These are phyloP conservation scores for Abortiporus biennis DNA, from an alignment of 1,284 basidiomycete genomes.

Conservation along the genomic window DNA sequence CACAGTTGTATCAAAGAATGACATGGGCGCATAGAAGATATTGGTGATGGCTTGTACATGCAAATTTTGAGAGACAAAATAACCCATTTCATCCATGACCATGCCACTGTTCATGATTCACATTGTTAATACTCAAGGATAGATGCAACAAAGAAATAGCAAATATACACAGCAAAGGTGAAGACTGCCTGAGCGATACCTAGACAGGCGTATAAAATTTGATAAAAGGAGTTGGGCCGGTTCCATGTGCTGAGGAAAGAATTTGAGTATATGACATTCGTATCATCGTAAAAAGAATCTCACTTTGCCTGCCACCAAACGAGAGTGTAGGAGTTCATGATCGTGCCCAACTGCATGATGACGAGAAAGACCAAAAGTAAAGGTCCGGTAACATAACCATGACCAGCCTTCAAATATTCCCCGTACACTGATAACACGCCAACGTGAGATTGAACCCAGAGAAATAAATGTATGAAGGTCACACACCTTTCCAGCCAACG, in stretches of 20 bases:
- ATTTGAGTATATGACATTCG: too few relatives aligned
- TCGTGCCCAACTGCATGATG: conserved; percentile 59
- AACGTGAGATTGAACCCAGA: neutral
- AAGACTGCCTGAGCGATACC: conserved; percentile 56
- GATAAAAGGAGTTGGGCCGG: conserved; percentile 55
- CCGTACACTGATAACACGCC: conserved; percentile 48
- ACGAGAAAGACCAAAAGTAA: conserved; percentile 48
- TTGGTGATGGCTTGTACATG: conserved; percentile 49
- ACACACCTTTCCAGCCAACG: conserved; percentile 46
- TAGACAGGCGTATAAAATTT: conserved; percentile 65
- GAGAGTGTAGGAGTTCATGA: conserved; percentile 53
- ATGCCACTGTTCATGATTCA: conserved; percentile 48
- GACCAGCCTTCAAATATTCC: conserved; percentile 62
- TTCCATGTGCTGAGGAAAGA: conserved; percentile 35
- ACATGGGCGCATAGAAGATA: conserved; percentile 65
- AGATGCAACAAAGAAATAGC: conserved; percentile 13
- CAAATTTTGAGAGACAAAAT: conserved; percentile 52
- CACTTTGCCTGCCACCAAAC: conserved; percentile 72
- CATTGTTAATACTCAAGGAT: conserved; percentile 11
- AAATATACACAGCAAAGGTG: conserved; percentile 51
- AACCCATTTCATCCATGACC: conserved; percentile 50
- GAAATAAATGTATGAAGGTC: neutral
- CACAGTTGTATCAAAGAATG: conserved; percentile 66
- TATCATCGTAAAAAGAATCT: too few relatives aligned
- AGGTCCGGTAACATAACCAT: conserved; percentile 51